A percentile compares a stretch with the other conserved stretches of the same genome.
Conservation (phyloP, 2,329 filamentous ascomycete genomes). For the Xylariaceae sp. region DNA sequence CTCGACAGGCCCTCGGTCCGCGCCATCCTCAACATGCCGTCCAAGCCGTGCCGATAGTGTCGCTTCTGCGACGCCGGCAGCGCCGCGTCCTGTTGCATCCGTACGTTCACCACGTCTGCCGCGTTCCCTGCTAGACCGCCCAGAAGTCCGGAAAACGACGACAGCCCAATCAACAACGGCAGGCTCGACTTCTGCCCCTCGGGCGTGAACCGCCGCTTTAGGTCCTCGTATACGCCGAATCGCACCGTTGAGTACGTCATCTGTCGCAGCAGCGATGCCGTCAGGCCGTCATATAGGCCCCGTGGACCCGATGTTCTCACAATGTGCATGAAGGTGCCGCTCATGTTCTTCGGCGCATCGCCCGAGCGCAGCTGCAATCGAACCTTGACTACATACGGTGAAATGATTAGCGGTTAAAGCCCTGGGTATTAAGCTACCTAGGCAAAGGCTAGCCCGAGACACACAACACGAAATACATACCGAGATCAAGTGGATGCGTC, state of each 20-base stretch:
- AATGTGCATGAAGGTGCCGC: constrained; percentile 84
- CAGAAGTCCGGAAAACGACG: constrained; percentile 81
- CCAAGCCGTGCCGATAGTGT: constrained; percentile 88
- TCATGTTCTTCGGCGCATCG: constrained; percentile 80
- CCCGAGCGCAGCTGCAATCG: constrained; percentile 84
- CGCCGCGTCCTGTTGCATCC: constrained; percentile 93
- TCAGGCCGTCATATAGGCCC: constrained; percentile 90
- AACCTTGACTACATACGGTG: constrained; percentile 62
- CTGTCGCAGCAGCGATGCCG: constrained; percentile 90
- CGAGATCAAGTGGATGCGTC: constrained; percentile 91
- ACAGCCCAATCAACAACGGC: constrained; percentile 80
- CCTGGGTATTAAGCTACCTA: no score
- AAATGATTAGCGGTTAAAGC: background rate
- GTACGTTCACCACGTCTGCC: constrained; percentile 94
- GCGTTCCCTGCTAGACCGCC: constrained; percentile 93
- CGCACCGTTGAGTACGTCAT: constrained; percentile 95
- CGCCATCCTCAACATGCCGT: constrained; percentile 88
- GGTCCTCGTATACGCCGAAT: constrained; percentile 94
- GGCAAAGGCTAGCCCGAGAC: background rate
- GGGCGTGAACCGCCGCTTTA: constrained; percentile 73
- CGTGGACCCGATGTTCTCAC: constrained; percentile 75
- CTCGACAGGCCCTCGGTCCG: constrained; percentile 78
- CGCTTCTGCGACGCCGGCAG: constrained; percentile 75
- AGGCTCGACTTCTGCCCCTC: constrained; percentile 66
- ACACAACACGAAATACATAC: no score